Evolutionary conservation across 345 rosid species (phyloP).

Genomic region (Carallia brachiata): DNA sequence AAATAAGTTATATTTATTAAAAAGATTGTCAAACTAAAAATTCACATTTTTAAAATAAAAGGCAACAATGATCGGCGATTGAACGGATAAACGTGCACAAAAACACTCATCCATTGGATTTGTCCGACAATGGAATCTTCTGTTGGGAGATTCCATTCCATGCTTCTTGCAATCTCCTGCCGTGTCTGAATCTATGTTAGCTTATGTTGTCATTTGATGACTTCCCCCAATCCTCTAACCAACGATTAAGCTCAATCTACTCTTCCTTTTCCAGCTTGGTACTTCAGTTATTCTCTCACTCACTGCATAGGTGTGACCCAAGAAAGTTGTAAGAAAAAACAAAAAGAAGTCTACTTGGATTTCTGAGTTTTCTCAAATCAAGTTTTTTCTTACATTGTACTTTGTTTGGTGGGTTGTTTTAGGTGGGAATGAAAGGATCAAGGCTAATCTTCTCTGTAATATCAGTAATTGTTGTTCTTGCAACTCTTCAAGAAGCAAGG

Average conservation of each 20-base stretch:
- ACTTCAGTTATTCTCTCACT: background rate
- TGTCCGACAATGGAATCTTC: background rate
- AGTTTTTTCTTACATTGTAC: background rate
- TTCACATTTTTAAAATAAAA: too few relatives aligned
- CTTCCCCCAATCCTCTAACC: background rate
- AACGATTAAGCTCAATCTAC: background rate
- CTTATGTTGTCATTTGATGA: background rate
- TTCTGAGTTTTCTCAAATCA: too few relatives aligned
- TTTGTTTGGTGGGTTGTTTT: background rate
- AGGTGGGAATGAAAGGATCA: constrained; percentile 5
- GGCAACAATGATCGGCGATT: too few relatives aligned
- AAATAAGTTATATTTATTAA: too few relatives aligned
- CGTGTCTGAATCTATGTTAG: too few relatives aligned
- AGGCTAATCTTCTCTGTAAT: background rate
- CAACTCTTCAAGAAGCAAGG: constrained; percentile 1
- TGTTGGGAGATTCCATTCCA: constrained; percentile 1
- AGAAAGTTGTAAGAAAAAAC: too few relatives aligned
- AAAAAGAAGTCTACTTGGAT: too few relatives aligned
- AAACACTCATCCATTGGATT: too few relatives aligned
- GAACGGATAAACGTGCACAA: too few relatives aligned
- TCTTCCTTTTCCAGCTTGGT: background rate
- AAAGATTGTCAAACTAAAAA: too few relatives aligned
- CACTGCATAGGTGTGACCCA: too few relatives aligned
- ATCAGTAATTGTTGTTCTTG: background rate
- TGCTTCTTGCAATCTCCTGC: background rate